Evolutionary conservation across 305 asterid genomes (phyloP).

Genomic region (Fraxinus paxiana): DNA sequence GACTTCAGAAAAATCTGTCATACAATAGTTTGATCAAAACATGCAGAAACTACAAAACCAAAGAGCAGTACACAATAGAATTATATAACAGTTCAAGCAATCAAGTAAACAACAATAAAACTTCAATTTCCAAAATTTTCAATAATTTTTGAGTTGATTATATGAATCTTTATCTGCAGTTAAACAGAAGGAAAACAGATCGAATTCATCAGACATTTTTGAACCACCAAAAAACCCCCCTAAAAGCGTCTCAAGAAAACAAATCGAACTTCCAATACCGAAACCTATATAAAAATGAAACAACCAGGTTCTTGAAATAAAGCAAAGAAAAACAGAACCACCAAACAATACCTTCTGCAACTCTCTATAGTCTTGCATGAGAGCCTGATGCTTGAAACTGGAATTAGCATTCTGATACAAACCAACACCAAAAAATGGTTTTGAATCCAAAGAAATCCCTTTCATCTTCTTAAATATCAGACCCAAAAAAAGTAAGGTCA

Average conservation of each 20-base stretch:
- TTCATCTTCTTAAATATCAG: constrained; percentile 44
- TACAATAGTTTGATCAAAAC: neutral
- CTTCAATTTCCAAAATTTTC: neutral
- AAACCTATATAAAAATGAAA: neutral
- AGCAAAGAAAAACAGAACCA: neutral
- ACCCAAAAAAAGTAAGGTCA: constrained; percentile 15
- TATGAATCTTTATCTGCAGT: neutral
- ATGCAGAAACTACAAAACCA: neutral
- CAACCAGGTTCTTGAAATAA: neutral
- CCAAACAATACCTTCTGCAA: constrained; percentile 32
- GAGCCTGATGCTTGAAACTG: constrained; percentile 34
- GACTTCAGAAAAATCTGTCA: neutral
- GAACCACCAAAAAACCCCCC: neutral
- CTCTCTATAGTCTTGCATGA: constrained; percentile 39
- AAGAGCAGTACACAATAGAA: neutral
- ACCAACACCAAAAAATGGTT: constrained; percentile 10
- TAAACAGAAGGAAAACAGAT: neutral
- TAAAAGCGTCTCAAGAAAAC: neutral
- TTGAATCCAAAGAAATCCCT: constrained; percentile 25
- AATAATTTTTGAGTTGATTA: neutral
- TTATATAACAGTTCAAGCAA: neutral
- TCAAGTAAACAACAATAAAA: neutral
- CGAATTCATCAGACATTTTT: neutral
- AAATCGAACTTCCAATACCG: neutral
- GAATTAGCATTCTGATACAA: constrained; percentile 22